A percentile compares a stretch with the other conserved stretches of the same genome.
phyloP scores from a whole-genome alignment of 768 basidiomycete genomes.

The Sutorius australiensis region DNA sequence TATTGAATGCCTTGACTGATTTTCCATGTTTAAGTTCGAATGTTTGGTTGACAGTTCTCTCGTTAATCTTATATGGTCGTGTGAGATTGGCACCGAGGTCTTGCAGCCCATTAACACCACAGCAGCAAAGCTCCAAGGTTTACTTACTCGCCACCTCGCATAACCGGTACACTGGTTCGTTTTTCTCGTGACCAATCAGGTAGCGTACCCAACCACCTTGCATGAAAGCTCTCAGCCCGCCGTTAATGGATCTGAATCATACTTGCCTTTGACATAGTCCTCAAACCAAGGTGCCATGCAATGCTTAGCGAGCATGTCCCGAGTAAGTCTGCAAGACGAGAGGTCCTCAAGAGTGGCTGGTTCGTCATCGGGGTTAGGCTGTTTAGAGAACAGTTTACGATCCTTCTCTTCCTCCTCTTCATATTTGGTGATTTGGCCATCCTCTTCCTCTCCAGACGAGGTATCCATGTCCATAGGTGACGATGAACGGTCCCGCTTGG shows the following conservation, averaged over 20 bases:
- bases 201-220: constrained; percentile 85
- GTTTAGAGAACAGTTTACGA: constrained; percentile 46
- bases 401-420: constrained; percentile 73
- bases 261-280: constrained; percentile 71
- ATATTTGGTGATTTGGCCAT: constrained; percentile 70
- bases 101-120: constrained; percentile 27
- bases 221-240: constrained; percentile 4
- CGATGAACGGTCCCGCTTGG: constrained; percentile 67
- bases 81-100: constrained; percentile 49
- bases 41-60: constrained; percentile 56
- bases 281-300: constrained; percentile 81
- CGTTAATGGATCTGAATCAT: background rate
- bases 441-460: constrained; percentile 71
- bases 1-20: constrained; percentile 53
- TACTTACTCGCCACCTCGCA: constrained; percentile 74
- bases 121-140: background rate
- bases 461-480: constrained; percentile 87
- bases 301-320: constrained; percentile 68
- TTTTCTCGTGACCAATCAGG: constrained; percentile 62
- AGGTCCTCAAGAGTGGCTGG: constrained; percentile 58
- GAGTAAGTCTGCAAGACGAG: constrained; percentile 56
- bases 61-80: constrained; percentile 72
- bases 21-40: constrained; percentile 79
- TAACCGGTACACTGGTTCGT: constrained; percentile 68
- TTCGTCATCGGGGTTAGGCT: constrained; percentile 38